A percentile compares a stretch with the other conserved stretches of the same genome.
phyloP scores from a whole-genome alignment of 352 stramenopile species.

The Phytophthora sansomeana region DNA sequence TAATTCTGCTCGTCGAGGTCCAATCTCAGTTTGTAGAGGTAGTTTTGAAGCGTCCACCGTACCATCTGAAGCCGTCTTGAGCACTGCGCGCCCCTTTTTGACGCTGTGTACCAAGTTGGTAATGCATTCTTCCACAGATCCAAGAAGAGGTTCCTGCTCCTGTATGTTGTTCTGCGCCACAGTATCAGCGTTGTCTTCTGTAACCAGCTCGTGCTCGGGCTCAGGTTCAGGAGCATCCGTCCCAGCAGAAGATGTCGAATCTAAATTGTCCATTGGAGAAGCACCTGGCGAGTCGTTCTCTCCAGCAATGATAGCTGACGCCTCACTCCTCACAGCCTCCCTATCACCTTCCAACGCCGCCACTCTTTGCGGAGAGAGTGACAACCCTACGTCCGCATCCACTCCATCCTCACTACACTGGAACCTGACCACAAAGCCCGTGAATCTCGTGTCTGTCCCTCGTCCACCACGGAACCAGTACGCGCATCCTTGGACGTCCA shows the following conservation, averaged over 20 bases:
- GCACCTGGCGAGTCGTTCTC: neutral
- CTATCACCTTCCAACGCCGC: neutral
- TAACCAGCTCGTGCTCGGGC: constrained; percentile 12
- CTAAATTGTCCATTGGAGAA: neutral
- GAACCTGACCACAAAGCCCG: constrained; percentile 28
- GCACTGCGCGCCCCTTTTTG: neutral
- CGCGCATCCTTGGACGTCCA: constrained; percentile 44
- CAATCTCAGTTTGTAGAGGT: constrained; percentile 12
- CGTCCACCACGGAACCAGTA: constrained; percentile 46
- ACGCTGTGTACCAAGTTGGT: constrained; percentile 11
- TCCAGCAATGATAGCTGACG: too few species aligned
- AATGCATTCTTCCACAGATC: constrained; percentile 34
- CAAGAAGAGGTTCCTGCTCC: constrained; percentile 6
- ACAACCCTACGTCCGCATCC: neutral
- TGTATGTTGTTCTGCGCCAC: neutral
- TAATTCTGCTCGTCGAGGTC: neutral
- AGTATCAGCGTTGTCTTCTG: neutral
- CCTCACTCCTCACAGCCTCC: neutral
- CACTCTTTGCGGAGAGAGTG: neutral
- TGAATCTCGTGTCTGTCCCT: constrained; percentile 29
- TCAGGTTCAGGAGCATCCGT: constrained; percentile 17
- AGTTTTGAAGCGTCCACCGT: constrained; percentile 20
- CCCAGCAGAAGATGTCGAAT: constrained; percentile 1
- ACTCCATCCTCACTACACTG: neutral
- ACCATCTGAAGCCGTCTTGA: constrained; percentile 6